These are phyloP conservation scores for Kitagawia praeruptora DNA, from an alignment of 129 eudicot species.

Conservation along the genomic window DNA sequence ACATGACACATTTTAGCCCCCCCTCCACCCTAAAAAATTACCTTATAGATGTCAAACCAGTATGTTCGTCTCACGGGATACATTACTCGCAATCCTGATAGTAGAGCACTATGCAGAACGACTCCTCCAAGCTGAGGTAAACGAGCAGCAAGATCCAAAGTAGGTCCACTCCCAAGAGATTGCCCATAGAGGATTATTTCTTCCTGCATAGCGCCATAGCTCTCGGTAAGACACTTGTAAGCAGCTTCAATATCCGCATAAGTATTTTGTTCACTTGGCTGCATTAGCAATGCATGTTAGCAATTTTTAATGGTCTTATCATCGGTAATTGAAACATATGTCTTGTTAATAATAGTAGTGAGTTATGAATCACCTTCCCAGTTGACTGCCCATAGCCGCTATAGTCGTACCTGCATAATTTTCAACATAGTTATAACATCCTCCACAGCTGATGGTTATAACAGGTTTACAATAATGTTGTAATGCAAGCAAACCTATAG, in stretches of 20 bases:
- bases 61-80: conserved; percentile 5
- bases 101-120: conserved; percentile 3
- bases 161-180: conserved; percentile 6
- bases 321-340: neutral
- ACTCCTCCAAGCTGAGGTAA: neutral
- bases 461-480: neutral
- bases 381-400: conserved; percentile 75
- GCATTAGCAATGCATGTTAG: conserved; percentile 13
- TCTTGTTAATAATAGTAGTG: neutral
- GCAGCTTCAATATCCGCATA: conserved; percentile 7
- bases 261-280: conserved; percentile 6
- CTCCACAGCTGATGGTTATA: neutral
- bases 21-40: conserved; percentile 4
- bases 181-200: conserved; percentile 3
- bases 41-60: conserved; percentile 92
- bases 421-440: neutral
- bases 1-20: neutral
- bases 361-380: conserved; percentile 47
- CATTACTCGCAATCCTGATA: neutral
- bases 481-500: neutral
- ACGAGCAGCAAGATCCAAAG: conserved; percentile 1
- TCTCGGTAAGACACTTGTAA: neutral
- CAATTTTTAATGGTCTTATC: neutral
- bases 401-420: conserved; percentile 65
- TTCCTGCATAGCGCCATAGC: neutral